Evolutionary conservation across 805 yeast genomes (phyloP), one percentile per base, ranked within the genome.

Genomic region (Starmerella floris): DNA sequence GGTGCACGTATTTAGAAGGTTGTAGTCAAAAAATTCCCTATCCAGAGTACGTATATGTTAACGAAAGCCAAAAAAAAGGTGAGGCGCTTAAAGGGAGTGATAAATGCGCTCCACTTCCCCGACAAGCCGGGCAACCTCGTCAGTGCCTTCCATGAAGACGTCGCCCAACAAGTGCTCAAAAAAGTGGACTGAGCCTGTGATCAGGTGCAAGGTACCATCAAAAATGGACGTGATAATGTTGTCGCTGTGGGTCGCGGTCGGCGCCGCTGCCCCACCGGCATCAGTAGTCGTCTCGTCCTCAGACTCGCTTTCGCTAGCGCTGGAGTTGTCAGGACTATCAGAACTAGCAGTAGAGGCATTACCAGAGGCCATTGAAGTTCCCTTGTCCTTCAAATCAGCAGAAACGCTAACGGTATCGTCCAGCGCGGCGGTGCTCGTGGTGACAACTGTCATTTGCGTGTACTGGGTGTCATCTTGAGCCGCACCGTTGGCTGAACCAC

Each of bases 401-500:
- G 42, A 30, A 15, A 35, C 16, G 10, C 25, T 15, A n/a, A n/a
- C n/a, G n/a, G n/a, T n/a, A n/a, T n/a, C n/a, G n/a, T n/a, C n/a
- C n/a, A n/a, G n/a, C n/a, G n/a, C n/a, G n/a, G n/a, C n/a, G 13
- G 43, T 36, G 20, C 36, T 36, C 3, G 46, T 42, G 1, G 35
- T 25, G 8, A 46, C 42, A 2, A 45, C 26, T 3, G 40, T 37
- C 8, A 45, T 15, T 40, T 39, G 42, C 23, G 23, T 35, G 10
- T 44, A 36, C 30, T 37, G 23, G 15, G 21, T 25, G 33, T 40
- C 37, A 5, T 36, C 23, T 15, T 34, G 16, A n/a, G n/a, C 27
- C 8, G 16, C 37, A 8, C 40, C 44, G 19, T 46, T 43, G 37
- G 39, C 39, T n/a, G n/a, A n/a, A 1, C 49, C 49, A 8, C 39